Evolutionary conservation across 805 yeast species (phyloP), one percentile per base, ranked within the genome.

Genomic region (Phaffomyces thermotolerans): DNA sequence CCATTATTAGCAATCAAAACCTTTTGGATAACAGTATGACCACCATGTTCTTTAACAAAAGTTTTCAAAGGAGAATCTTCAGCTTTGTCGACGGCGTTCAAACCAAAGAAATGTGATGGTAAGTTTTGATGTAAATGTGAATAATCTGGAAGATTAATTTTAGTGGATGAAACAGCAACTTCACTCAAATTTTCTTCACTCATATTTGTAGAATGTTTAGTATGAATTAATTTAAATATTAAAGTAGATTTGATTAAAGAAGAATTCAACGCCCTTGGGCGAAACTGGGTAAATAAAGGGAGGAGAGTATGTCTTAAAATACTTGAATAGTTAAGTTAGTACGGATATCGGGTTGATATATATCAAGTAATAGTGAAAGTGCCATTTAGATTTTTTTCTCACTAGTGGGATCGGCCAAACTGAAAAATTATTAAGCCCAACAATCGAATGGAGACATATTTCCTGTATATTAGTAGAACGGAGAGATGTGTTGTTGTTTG

Each of bases 1-100:
- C 99, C 99, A 63, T 93, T 93, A 67, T 95, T 95, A 47, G 99
- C 98, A 59, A 93, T 93, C 52, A 93, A 74, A 32, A 93, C 83
- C 56, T 80, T 83, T 43, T 83, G 75, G 57, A 93, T 88, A 39
- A 93, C 95, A 6, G 99, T 89, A 70, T 93, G 99, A 61, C 99
- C 99, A 43, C 85, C 87, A 58, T 84, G 85, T 41, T 76, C 72
- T 55, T 73, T 75, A 51, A 95, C 96, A 60, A 89, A 93, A 59
- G 87, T 91, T 53, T 84, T 84, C 42, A 91, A 79, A 12, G 67
- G 67, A 29, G 85, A 73, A n/a, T 86, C 83, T 55, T 85, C 88
- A 20, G 95, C 95, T 22, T 62, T 71, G 34, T 78, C 83, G 36
- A 88, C 71, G 33, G 93, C 75, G 64, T 90, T 87, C 45, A 81